Evolutionary conservation across 345 rosid genomes (phyloP).

Genomic region (Eucalyptus camaldulensis): DNA sequence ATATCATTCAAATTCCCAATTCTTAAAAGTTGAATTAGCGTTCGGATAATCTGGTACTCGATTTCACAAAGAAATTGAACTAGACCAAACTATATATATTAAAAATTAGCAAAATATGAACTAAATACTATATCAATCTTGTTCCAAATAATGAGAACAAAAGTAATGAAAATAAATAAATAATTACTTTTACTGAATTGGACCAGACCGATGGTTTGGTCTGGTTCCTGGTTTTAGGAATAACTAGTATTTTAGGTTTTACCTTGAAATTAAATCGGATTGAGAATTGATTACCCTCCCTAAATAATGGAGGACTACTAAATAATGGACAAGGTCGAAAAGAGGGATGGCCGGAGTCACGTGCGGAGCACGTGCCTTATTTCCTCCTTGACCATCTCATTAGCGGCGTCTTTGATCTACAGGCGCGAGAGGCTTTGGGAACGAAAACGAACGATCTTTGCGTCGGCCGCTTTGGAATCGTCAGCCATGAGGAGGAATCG

Average conservation of each 20-base stretch:
- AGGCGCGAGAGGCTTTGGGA: background rate
- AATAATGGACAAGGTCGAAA: accelerated
- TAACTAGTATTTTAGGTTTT: too few species aligned
- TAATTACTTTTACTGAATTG: accelerated
- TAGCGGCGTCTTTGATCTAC: background rate
- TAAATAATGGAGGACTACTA: accelerated
- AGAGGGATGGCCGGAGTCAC: background rate
- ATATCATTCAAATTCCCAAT: too few species aligned
- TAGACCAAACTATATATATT: accelerated
- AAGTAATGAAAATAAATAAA: too few species aligned
- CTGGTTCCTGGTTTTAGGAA: accelerated
- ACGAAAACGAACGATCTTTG: background rate
- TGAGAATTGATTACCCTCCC: accelerated
- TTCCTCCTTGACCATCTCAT: background rate
- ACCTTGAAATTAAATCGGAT: accelerated
- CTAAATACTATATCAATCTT: too few species aligned
- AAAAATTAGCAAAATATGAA: too few species aligned
- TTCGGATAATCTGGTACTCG: accelerated
- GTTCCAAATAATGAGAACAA: too few species aligned
- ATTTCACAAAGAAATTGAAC: too few species aligned
- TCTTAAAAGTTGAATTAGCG: accelerated
- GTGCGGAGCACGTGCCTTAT: background rate
- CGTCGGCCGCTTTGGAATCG: background rate
- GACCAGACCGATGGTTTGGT: accelerated
- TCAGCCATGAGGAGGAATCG: background rate